These are phyloP conservation scores for Dioscorea zingiberensis DNA, from an alignment of 106 monocot genomes.

Conservation along the genomic window DNA sequence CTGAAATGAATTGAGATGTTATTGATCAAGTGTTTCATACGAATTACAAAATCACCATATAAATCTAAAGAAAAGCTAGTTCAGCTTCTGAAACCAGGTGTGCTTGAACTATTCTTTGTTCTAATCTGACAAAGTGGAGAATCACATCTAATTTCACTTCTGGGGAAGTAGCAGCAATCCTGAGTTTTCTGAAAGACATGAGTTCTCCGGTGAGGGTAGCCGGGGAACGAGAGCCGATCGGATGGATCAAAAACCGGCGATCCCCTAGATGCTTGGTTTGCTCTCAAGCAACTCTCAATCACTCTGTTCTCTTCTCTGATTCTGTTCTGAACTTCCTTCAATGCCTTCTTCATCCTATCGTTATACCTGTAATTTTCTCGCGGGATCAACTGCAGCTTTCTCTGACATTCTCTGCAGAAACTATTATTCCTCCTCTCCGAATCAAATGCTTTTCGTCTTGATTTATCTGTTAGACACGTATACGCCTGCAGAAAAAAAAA, in stretches of 20 bases:
- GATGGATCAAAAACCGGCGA: conserved; percentile 70
- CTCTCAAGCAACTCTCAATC: conserved; percentile 49
- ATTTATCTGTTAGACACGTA: conserved; percentile 60
- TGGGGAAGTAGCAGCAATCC: background rate
- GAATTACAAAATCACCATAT: too few relatives aligned
- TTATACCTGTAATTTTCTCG: conserved; percentile 1
- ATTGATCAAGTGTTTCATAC: too few relatives aligned
- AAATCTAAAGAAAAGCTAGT: background rate
- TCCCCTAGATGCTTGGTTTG: conserved; percentile 9
- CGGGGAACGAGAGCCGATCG: conserved; percentile 18
- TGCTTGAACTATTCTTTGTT: conserved; percentile 7
- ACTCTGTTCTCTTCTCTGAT: conserved; percentile 63
- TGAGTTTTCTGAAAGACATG: background rate
- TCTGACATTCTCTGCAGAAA: conserved; percentile 63
- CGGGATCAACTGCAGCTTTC: background rate
- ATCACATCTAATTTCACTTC: conserved; percentile 24
- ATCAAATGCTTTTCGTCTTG: conserved; percentile 49
- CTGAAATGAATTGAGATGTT: too few relatives aligned
- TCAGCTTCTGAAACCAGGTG: background rate
- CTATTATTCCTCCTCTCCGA: conserved; percentile 20
- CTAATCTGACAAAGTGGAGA: conserved; percentile 48
- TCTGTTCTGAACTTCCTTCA: conserved; percentile 41
- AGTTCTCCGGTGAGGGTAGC: conserved; percentile 40
- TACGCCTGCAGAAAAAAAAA: conserved; percentile 53
- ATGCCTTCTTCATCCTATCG: conserved; percentile 9